A percentile compares a stretch with the other conserved stretches of the same genome.
Conservation (phyloP, 164 flowering plant genomes). For the Liquidambar formosana region DNA sequence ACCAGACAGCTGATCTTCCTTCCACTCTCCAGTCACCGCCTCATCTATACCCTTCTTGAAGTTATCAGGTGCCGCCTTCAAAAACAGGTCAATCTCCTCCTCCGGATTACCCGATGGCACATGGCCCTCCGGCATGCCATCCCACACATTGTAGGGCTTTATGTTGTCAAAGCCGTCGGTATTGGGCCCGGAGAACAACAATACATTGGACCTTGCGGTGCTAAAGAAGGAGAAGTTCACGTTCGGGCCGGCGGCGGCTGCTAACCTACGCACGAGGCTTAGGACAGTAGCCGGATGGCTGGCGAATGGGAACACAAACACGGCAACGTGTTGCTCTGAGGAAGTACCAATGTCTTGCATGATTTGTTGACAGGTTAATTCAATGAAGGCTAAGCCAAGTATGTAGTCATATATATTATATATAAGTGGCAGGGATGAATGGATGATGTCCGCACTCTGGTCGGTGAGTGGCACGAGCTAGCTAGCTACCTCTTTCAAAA, state of each 20-base stretch:
- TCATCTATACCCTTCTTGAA: conserved; percentile 24
- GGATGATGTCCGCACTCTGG: no score
- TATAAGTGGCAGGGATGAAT: no score
- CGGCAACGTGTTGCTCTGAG: conserved; percentile 13
- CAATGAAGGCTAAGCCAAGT: no score
- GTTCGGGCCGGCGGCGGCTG: conserved; percentile 21
- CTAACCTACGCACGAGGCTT: conserved; percentile 17
- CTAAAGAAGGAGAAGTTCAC: conserved; percentile 24
- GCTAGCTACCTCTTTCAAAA: no score
- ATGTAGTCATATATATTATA: no score
- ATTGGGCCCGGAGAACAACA: conserved; percentile 6
- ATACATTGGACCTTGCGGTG: conserved; percentile 21
- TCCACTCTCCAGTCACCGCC: conserved; percentile 24
- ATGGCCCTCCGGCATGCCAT: conserved; percentile 36
- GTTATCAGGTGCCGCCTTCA: conserved; percentile 35
- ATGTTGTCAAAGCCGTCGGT: conserved; percentile 15
- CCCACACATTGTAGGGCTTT: conserved; percentile 23
- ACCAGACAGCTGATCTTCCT: conserved; percentile 32
- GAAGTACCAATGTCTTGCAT: no score
- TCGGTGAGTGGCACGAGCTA: no score
- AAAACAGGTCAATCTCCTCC: conserved; percentile 22
- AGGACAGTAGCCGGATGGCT: conserved; percentile 22
- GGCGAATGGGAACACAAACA: conserved; percentile 30
- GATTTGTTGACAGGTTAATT: no score
- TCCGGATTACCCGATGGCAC: not conserved